Percentiles rank a stretch among this genome's conserved stretches.
Evolutionary conservation across 805 yeast genomes (phyloP).

Genomic region (Candida piceae): DNA sequence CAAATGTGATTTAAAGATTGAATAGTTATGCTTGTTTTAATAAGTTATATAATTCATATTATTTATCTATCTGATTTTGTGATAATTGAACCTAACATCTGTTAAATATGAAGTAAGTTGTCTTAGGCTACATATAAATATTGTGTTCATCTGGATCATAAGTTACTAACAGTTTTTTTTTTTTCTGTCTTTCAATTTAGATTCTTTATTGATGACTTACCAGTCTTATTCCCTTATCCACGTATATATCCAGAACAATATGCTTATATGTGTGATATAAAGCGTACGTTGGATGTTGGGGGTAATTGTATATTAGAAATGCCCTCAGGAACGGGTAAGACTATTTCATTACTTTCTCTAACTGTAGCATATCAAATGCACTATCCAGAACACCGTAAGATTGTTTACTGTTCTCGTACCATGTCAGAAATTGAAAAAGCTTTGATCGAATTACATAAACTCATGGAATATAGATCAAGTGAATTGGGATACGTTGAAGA

Average conservation of each 20-base stretch:
- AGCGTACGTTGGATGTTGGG: slow-evolving; percentile 89
- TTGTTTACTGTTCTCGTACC: slow-evolving; percentile 97
- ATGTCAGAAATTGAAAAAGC: slow-evolving; percentile 99
- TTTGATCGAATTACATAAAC: slow-evolving; percentile 76
- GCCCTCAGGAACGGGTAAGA: slow-evolving; percentile 99
- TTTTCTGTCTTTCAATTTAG: slow-evolving; percentile 34
- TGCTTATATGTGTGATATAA: slow-evolving; percentile 95
- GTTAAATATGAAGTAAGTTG: slow-evolving; percentile 14
- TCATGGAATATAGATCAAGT: slow-evolving; percentile 81
- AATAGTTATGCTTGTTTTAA: too few relatives aligned
- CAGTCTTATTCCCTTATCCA: slow-evolving; percentile 94
- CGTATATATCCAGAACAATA: slow-evolving; percentile 97
- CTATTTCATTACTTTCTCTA: slow-evolving; percentile 83
- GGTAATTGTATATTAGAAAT: slow-evolving; percentile 95
- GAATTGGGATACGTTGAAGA: slow-evolving; percentile 87
- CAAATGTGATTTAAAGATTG: too few relatives aligned
- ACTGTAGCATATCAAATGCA: slow-evolving; percentile 93
- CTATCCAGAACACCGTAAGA: slow-evolving; percentile 90
- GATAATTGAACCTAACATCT: not conserved
- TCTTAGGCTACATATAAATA: not conserved
- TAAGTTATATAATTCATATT: too few relatives aligned
- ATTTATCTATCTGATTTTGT: too few relatives aligned
- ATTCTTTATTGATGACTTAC: slow-evolving; percentile 91
- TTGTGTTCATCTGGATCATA: too few relatives aligned
- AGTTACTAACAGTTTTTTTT: too few relatives aligned